phyloP scores from a whole-genome alignment of 2,329 filamentous ascomycete genomes.

The Botrytis tulipae region DNA sequence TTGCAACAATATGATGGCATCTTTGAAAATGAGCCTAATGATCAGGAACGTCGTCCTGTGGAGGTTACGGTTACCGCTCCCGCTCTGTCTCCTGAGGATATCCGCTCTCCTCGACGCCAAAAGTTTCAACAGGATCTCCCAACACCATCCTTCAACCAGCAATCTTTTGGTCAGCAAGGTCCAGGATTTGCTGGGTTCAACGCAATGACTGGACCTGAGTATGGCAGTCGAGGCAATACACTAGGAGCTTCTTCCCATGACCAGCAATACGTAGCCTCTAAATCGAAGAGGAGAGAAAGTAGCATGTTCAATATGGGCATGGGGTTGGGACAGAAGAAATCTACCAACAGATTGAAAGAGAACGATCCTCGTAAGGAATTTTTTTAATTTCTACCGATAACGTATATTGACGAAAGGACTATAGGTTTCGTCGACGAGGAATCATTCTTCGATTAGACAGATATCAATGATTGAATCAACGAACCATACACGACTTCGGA shows the following conservation, averaged over 20 bases:
- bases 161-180: slow-evolving; percentile 41
- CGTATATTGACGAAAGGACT: slow-evolving; percentile 20
- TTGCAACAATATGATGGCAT: slow-evolving; percentile 86
- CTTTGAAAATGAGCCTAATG: slow-evolving; percentile 70
- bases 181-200: slow-evolving; percentile 46
- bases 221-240: slow-evolving; percentile 32
- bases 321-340: slow-evolving; percentile 42
- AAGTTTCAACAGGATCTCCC: slow-evolving; percentile 63
- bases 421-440: slow-evolving; percentile 37
- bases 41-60: slow-evolving; percentile 55
- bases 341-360: slow-evolving; percentile 32
- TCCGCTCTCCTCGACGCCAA: slow-evolving; percentile 62
- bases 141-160: slow-evolving; percentile 56
- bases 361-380: slow-evolving; percentile 34
- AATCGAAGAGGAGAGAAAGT: slow-evolving; percentile 57
- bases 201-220: slow-evolving; percentile 38
- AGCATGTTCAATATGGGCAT: slow-evolving; percentile 52
- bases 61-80: slow-evolving; percentile 46
- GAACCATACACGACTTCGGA: slow-evolving; percentile 29
- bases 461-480: slow-evolving; percentile 14
- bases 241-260: slow-evolving; percentile 37
- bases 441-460: slow-evolving; percentile 37
- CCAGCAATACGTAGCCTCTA: slow-evolving; percentile 28
- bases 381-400: background rate
- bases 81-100: slow-evolving; percentile 52